A percentile compares a stretch with the other conserved stretches of the same genome.
Conservation (phyloP, 768 basidiomycete genomes). For the Lyophyllum decastes region DNA sequence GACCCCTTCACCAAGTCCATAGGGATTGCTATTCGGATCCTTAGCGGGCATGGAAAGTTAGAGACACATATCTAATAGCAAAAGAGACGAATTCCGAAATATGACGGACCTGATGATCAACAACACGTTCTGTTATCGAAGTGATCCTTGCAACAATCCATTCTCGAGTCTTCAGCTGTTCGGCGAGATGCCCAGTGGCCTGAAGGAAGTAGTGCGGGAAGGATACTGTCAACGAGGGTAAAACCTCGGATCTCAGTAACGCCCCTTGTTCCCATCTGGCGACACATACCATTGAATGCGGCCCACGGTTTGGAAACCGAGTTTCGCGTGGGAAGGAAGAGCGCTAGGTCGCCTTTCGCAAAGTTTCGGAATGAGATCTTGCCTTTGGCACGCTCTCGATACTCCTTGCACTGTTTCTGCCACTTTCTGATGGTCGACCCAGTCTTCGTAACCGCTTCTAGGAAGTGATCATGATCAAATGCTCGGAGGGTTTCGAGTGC, state of each 20-base stretch:
- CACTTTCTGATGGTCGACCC: conserved; percentile 92
- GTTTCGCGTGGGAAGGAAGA: conserved; percentile 95
- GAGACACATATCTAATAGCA: not conserved
- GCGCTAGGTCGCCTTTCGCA: conserved; percentile 89
- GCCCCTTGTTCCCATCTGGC: not conserved
- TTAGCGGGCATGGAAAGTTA: conserved; percentile 26
- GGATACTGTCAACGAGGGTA: conserved; percentile 60
- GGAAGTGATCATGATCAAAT: conserved; percentile 84
- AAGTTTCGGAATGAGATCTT: conserved; percentile 98
- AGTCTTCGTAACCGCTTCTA: conserved; percentile 79
- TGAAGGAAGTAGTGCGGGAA: conserved; percentile 98
- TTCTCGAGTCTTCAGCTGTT: conserved; percentile 88
- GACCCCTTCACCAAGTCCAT: conserved; percentile 82
- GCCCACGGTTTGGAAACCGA: conserved; percentile 95
- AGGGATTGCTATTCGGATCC: conserved; percentile 88
- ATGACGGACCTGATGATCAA: conserved; percentile 65
- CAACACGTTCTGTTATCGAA: conserved; percentile 82
- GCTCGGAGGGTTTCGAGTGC: conserved; percentile 70
- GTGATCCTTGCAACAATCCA: conserved; percentile 96
- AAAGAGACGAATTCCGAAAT: not conserved
- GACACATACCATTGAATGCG: conserved; percentile 86
- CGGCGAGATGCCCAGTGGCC: conserved; percentile 81
- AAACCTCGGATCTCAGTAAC: conserved; percentile 34
- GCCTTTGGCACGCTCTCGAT: conserved; percentile 91
- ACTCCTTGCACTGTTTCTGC: conserved; percentile 97